Conservation (phyloP, 768 basidiomycete genomes). For the Termitomyces sp. region DNA sequence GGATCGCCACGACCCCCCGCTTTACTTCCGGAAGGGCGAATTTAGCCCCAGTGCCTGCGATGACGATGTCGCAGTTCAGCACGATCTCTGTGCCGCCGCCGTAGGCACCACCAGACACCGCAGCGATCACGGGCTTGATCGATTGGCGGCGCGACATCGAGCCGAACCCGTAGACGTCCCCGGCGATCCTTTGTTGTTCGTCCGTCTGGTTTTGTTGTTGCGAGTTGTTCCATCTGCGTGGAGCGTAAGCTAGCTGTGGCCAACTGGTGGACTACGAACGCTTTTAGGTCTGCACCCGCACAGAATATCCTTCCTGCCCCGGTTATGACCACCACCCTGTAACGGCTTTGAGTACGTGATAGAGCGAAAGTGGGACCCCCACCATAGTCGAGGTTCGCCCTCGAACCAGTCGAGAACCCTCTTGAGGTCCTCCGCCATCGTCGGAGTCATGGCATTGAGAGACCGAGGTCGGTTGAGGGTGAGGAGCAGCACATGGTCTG, state of each 20-base stretch:
- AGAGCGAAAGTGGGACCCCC: conserved; percentile 14
- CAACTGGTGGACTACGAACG: conserved; percentile 34
- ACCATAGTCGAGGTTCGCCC: conserved; percentile 68
- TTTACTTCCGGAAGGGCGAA: conserved; percentile 78
- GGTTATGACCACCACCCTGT: conserved; percentile 71
- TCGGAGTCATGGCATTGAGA: conserved; percentile 70
- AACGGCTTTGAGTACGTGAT: background rate
- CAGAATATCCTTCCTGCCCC: conserved; percentile 72
- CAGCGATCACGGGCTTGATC: conserved; percentile 73
- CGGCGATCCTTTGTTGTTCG: conserved; percentile 36
- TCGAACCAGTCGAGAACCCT: conserved; percentile 68
- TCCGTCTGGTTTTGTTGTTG: conserved; percentile 37
- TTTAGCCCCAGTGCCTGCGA: conserved; percentile 59
- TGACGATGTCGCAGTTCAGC: conserved; percentile 72
- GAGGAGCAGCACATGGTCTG: conserved; percentile 32
- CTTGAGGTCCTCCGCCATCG: conserved; percentile 48
- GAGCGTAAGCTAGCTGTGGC: too few species aligned
- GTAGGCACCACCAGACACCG: conserved; percentile 69
- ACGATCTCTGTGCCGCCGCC: conserved; percentile 66
- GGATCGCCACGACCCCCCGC: conserved; percentile 66
- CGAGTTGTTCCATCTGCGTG: conserved; percentile 51
- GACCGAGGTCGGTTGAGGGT: conserved; percentile 58
- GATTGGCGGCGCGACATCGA: conserved; percentile 65
- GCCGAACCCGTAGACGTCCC: conserved; percentile 57
- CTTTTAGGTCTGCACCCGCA: conserved; percentile 75